Evolutionary conservation across 768 basidiomycete genomes (phyloP).

Genomic region (Pulveroboletus sp.): DNA sequence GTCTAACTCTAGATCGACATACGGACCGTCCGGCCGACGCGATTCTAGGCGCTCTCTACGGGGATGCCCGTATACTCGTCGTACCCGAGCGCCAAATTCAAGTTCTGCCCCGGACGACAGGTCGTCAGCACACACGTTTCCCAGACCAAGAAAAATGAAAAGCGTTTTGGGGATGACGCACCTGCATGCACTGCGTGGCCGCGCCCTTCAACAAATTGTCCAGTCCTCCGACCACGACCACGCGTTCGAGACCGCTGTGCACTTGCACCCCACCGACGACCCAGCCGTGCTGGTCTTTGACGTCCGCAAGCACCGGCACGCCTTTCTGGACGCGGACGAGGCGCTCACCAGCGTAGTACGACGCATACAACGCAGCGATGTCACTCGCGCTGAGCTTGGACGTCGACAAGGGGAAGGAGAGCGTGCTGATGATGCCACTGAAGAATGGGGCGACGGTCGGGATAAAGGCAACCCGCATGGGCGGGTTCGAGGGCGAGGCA

Average conservation of each 20-base stretch:
- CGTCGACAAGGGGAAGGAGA: slow-evolving; percentile 73
- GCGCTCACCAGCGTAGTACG: slow-evolving; percentile 71
- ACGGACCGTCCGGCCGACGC: neutral
- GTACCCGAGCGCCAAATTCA: slow-evolving; percentile 86
- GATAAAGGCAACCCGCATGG: slow-evolving; percentile 72
- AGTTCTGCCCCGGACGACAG: slow-evolving; percentile 54
- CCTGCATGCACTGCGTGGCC: slow-evolving; percentile 97
- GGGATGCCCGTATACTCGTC: slow-evolving; percentile 83
- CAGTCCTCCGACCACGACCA: slow-evolving; percentile 92
- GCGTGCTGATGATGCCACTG: slow-evolving; percentile 88
- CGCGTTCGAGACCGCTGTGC: slow-evolving; percentile 82
- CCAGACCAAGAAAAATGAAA: neutral
- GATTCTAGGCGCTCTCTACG: slow-evolving; percentile 12
- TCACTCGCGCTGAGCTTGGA: slow-evolving; percentile 63
- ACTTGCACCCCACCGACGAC: slow-evolving; percentile 91
- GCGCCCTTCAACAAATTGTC: slow-evolving; percentile 98
- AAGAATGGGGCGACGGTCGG: slow-evolving; percentile 93
- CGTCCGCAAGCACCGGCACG: slow-evolving; percentile 70
- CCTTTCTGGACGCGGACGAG: slow-evolving; percentile 65
- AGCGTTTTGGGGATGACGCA: slow-evolving; percentile 32
- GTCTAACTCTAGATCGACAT: neutral
- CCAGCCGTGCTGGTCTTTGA: slow-evolving; percentile 86
- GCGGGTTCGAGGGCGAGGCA: slow-evolving; percentile 2
- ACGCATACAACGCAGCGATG: slow-evolving; percentile 67
- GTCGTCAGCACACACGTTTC: neutral